Evolutionary conservation across 176 grass and related monocot species (phyloP), one percentile per base, ranked within the genome.

Genomic region (Aegilops longissima): DNA sequence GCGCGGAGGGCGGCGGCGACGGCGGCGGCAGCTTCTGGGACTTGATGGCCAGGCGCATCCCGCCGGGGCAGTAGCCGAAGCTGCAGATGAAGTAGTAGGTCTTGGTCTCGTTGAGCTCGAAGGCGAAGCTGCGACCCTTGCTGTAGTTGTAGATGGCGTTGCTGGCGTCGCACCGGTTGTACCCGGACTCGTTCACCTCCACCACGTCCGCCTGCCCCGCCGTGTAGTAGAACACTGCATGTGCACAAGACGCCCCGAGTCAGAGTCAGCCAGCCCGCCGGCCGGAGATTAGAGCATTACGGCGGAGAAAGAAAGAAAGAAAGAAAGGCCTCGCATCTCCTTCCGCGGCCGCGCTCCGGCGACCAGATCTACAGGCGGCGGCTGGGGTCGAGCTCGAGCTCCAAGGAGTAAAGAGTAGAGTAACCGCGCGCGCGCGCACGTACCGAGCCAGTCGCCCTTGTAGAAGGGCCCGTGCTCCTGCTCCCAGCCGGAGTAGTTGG

Each of bases 31-130:
- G 85, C 58, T 84, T 80, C 87, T 99, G 49, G 34, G 90, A 78
- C 86, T 80, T 90, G 82, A 99, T 85, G 79, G 84, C 61, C 13
- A 99, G 92, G 78, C 90, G 93, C 97, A 99, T 99, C 6, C 97
- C 97, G 54, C 87, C 74, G 77, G 81, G 93, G 89, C 97, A 99
- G 94, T 99, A 96, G 1, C 94, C 97, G 88, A 86, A 96, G 87
- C 94, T 99, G 83, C 97, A 96, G 87, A 99, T 94, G 94, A 99
- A 99, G 82, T 99, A 99, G 89, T 96, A 99, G 44, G 78, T 84
- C 86, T 92, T 94, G 82, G 97, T 99, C 83, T 99, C 69, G 87
- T 99, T 99, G 63, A 99, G 94, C 86, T 96, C 23, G 86, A 99
- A 94, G 6, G 97, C 94, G 82, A 90, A 99, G 92, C 4, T 99